These are phyloP conservation scores for Fonsecaea pedrosoi DNA, from an alignment of 2,329 filamentous ascomycete genomes.

Conservation along the genomic window DNA sequence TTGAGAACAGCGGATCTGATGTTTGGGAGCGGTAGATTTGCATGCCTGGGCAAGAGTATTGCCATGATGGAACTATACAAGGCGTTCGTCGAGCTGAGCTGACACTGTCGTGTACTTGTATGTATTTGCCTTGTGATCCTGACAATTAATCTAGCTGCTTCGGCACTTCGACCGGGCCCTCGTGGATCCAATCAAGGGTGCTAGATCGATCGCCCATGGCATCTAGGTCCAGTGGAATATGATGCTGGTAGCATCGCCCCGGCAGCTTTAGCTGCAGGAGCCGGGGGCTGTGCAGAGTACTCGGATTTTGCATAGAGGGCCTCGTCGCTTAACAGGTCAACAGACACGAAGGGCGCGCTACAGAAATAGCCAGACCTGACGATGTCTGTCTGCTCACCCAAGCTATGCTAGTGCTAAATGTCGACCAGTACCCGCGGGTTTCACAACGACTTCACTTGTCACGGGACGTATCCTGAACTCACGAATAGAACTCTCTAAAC, in stretches of 20 bases:
- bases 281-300: neutral
- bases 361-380: no score
- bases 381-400: no score
- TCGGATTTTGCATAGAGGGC: neutral
- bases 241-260: constrained; percentile 1
- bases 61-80: constrained; percentile 28
- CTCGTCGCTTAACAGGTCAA: neutral
- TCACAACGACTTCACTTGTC: no score
- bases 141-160: constrained; percentile 13
- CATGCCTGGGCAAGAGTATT: constrained; percentile 29
- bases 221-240: constrained; percentile 8
- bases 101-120: neutral
- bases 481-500: no score
- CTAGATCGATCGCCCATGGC: neutral
- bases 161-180: constrained; percentile 22
- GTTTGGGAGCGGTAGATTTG: constrained; percentile 22
- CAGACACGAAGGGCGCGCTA: neutral
- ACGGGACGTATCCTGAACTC: no score
- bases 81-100: constrained; percentile 23
- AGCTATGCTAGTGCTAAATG: no score
- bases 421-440: no score
- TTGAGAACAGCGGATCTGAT: constrained; percentile 21
- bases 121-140: neutral
- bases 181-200: constrained; percentile 19
- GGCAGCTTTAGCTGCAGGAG: neutral